Evolutionary conservation across 352 stramenopile species (phyloP).

Genomic region (Saprolegnia diclina): DNA sequence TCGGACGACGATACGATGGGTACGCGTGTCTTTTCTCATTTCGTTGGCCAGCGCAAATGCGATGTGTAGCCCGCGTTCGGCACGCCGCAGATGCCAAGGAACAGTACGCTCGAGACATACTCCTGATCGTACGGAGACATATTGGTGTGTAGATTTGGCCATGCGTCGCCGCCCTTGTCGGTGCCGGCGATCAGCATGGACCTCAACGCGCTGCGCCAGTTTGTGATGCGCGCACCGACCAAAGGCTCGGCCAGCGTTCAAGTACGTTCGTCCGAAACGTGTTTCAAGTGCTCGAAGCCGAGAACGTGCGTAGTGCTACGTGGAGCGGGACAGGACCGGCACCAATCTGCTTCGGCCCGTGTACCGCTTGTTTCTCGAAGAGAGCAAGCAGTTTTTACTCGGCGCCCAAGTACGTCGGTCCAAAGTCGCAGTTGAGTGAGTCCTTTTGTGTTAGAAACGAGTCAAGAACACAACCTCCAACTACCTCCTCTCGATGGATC

Average conservation of each 20-base stretch:
- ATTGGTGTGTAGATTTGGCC: too few species aligned
- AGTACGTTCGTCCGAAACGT: constrained; percentile 33
- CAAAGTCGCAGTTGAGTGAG: too few species aligned
- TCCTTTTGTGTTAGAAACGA: constrained; percentile 32
- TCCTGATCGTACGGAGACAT: not conserved
- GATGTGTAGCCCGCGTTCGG: not conserved
- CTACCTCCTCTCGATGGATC: constrained; percentile 54
- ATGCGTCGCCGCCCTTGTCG: too few species aligned
- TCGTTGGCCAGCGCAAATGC: not conserved
- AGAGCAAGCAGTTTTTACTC: constrained; percentile 45
- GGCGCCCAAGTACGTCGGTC: constrained; percentile 31
- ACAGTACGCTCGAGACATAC: not conserved
- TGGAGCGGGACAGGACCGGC: constrained; percentile 47
- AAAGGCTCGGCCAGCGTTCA: constrained; percentile 30
- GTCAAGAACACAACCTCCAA: constrained; percentile 49
- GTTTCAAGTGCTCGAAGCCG: too few species aligned
- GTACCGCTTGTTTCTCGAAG: constrained; percentile 52
- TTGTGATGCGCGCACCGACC: constrained; percentile 38
- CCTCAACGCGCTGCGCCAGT: constrained; percentile 34
- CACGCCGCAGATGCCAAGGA: not conserved
- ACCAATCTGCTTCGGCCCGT: constrained; percentile 48
- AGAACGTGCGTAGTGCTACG: constrained; percentile 58
- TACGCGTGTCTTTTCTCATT: constrained; percentile 23
- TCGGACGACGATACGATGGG: constrained; percentile 20
- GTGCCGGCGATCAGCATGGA: constrained; percentile 22